Percentiles rank a stretch among this genome's conserved stretches.
These are phyloP conservation scores for Carpinus viminea DNA, from an alignment of 306 rosid genomes.

Conservation along the genomic window DNA sequence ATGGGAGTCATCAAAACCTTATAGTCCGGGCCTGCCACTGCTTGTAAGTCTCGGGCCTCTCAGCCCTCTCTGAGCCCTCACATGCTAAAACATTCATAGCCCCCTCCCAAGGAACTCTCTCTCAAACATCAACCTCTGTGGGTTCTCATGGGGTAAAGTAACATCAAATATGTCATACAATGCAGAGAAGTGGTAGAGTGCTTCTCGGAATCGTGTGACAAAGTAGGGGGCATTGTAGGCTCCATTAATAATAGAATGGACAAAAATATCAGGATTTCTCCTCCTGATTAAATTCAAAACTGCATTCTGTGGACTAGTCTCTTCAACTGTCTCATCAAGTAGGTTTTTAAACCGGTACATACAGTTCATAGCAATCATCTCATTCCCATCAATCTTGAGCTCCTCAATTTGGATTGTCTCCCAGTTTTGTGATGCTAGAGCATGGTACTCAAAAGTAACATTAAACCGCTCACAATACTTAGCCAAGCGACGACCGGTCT, in stretches of 20 bases:
- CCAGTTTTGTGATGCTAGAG: conserved; percentile 63
- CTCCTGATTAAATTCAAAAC: conserved; percentile 59
- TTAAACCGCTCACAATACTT: conserved; percentile 63
- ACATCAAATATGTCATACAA: conserved; percentile 31
- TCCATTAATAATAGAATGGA: conserved; percentile 48
- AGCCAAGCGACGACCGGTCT: conserved; percentile 25
- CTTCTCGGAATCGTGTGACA: conserved; percentile 41
- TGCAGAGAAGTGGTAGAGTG: conserved; percentile 27
- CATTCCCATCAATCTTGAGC: conserved; percentile 43
- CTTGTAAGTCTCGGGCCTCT: conserved; percentile 41
- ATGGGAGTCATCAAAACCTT: too few relatives aligned
- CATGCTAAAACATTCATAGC: conserved; percentile 34
- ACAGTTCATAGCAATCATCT: conserved; percentile 55
- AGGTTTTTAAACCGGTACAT: conserved; percentile 49
- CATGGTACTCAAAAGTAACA: conserved; percentile 69
- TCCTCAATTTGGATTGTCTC: conserved; percentile 66
- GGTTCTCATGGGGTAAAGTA: conserved; percentile 20
- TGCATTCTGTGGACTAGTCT: conserved; percentile 59
- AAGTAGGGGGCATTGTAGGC: conserved; percentile 74
- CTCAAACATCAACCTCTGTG: conserved; percentile 28
- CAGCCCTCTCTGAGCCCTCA: conserved; percentile 39
- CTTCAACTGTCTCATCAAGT: conserved; percentile 64
- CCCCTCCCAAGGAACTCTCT: conserved; percentile 23
- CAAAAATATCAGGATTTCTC: conserved; percentile 64
- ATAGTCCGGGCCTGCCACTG: conserved; percentile 34